These are phyloP conservation scores for Zalaria obscura DNA, from an alignment of 2,329 filamentous ascomycete species.

Conservation along the genomic window DNA sequence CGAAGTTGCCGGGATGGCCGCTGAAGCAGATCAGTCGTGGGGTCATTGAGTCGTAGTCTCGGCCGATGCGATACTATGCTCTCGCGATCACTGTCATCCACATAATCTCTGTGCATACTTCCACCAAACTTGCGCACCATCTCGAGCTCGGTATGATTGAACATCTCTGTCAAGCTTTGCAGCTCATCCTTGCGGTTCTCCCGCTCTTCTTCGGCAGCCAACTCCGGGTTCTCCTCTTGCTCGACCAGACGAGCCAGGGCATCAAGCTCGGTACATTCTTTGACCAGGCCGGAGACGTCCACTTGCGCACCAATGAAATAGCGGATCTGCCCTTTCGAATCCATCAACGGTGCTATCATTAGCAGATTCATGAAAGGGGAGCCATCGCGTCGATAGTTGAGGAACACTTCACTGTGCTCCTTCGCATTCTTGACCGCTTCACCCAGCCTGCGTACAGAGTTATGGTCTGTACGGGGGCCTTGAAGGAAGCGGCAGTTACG, in stretches of 20 bases:
- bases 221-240: constrained; percentile 16
- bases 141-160: constrained; percentile 52
- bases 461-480: constrained; percentile 54
- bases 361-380: constrained; percentile 66
- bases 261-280: constrained; percentile 51
- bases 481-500: constrained; percentile 69
- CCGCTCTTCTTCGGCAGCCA: constrained; percentile 17
- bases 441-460: constrained; percentile 47
- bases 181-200: constrained; percentile 46
- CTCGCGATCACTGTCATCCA: constrained; percentile 33
- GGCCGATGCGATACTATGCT: constrained; percentile 22
- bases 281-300: constrained; percentile 54
- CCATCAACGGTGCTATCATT: constrained; percentile 58
- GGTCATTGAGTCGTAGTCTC: constrained; percentile 35
- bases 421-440: constrained; percentile 48
- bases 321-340: constrained; percentile 50
- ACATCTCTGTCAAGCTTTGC: constrained; percentile 52
- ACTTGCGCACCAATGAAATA: constrained; percentile 63
- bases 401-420: constrained; percentile 58
- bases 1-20: constrained; percentile 8
- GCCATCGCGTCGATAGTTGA: constrained; percentile 64
- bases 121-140: constrained; percentile 50
- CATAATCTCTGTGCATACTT: constrained; percentile 42
- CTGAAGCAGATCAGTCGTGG: constrained; percentile 19
- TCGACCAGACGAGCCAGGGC: constrained; percentile 32